A percentile compares a stretch with the other conserved stretches of the same genome.
These are phyloP conservation scores for Phytophthora brassicae DNA, from an alignment of 352 stramenopile genomes.

Conservation along the genomic window DNA sequence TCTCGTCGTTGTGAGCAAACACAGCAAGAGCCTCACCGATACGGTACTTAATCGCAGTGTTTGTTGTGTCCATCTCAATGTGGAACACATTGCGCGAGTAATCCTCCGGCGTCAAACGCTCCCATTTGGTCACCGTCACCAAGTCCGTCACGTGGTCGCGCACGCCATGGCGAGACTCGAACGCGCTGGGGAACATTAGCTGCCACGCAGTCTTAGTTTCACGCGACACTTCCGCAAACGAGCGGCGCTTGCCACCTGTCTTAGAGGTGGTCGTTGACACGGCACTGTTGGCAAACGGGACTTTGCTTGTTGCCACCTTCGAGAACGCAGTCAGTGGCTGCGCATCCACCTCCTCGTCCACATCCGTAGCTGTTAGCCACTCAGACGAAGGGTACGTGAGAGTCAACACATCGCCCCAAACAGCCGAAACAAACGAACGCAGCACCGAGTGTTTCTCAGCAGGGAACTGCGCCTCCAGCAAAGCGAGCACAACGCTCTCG, in stretches of 20 bases:
- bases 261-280: constrained; percentile 29
- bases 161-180: constrained; percentile 48
- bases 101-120: constrained; percentile 74
- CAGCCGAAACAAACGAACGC: constrained; percentile 52
- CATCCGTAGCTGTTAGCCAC: constrained; percentile 38
- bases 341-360: constrained; percentile 16
- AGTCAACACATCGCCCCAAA: constrained; percentile 59
- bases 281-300: constrained; percentile 27
- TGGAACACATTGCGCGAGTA: constrained; percentile 90
- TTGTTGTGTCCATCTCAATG: constrained; percentile 84
- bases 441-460: constrained; percentile 47
- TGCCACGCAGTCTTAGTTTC: constrained; percentile 70
- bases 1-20: constrained; percentile 83
- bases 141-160: constrained; percentile 74
- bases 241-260: constrained; percentile 41
- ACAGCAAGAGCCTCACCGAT: constrained; percentile 84
- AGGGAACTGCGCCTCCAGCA: constrained; percentile 49
- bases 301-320: constrained; percentile 55
- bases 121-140: constrained; percentile 75
- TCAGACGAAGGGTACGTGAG: constrained; percentile 52
- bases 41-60: constrained; percentile 80
- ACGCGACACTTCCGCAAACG: constrained; percentile 41
- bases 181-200: constrained; percentile 65
- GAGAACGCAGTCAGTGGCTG: constrained; percentile 30
- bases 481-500: constrained; percentile 56